Conservation (phyloP, 352 stramenopile genomes). For the Peronospora tabacina region DNA sequence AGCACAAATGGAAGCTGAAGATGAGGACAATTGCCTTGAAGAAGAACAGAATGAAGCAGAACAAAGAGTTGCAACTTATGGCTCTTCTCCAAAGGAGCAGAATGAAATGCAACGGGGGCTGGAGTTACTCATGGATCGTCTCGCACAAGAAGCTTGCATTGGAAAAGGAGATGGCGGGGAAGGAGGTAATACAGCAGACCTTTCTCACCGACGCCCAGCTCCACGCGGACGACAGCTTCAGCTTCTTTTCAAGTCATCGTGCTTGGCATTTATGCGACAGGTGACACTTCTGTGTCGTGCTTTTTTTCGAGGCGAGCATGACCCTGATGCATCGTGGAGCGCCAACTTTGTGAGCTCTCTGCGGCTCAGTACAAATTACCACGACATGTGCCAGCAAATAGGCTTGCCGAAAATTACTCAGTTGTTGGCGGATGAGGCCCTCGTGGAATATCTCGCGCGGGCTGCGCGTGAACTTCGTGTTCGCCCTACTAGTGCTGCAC, state of each 20-base stretch:
- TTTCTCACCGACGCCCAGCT: conserved; percentile 4
- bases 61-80: conserved; percentile 6
- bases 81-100: conserved; percentile 22
- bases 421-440: conserved; percentile 36
- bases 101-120: conserved; percentile 42
- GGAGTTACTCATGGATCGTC: conserved; percentile 44
- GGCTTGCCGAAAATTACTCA: conserved; percentile 54
- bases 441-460: conserved; percentile 50
- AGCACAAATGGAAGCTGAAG: conserved; percentile 43
- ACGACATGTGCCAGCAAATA: conserved; percentile 70
- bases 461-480: conserved; percentile 45
- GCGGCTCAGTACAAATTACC: conserved; percentile 63
- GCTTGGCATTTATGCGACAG: conserved; percentile 64
- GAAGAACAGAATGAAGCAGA: conserved; percentile 20
- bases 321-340: conserved; percentile 66
- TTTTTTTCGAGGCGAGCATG: conserved; percentile 70
- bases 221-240: conserved; percentile 50
- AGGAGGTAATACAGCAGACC: background rate
- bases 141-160: conserved; percentile 33
- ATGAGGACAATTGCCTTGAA: conserved; percentile 42
- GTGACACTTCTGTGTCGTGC: conserved; percentile 66
- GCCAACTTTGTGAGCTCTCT: conserved; percentile 75
- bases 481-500: conserved; percentile 34
- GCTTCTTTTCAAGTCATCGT: conserved; percentile 70
- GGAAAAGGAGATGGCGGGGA: conserved; percentile 9